Evolutionary conservation across 768 basidiomycete species (phyloP).

Genomic region (Myochromella boudieri): DNA sequence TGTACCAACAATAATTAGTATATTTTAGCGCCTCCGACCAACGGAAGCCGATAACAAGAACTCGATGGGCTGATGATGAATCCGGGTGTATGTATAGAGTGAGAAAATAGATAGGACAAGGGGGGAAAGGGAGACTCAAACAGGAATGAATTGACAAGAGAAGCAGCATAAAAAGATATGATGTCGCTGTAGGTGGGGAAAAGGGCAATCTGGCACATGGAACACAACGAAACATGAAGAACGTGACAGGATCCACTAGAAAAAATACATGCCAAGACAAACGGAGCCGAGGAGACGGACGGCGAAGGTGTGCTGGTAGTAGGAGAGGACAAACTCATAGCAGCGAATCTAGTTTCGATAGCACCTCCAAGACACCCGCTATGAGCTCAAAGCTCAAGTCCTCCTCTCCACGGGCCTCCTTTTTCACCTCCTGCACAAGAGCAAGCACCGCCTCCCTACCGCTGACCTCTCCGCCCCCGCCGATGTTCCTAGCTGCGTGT

Average conservation of each 20-base stretch:
- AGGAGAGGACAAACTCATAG: conserved; percentile 38
- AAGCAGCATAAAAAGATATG: background rate
- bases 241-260: background rate
- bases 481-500: conserved; percentile 47
- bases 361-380: conserved; percentile 90
- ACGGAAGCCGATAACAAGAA: too few species aligned
- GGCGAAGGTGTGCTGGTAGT: background rate
- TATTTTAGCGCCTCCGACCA: too few species aligned
- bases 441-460: conserved; percentile 73
- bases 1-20: conserved; percentile 8
- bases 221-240: background rate
- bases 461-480: conserved; percentile 39
- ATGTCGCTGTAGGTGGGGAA: background rate
- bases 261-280: too few species aligned
- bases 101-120: background rate
- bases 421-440: conserved; percentile 69
- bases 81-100: background rate
- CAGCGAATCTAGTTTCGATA: conserved; percentile 88
- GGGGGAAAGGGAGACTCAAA: background rate
- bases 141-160: background rate
- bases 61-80: background rate
- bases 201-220: background rate
- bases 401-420: conserved; percentile 68
- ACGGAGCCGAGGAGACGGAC: background rate
- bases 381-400: conserved; percentile 90